These are phyloP conservation scores for Orychophragmus violaceus DNA, from an alignment of 345 rosid species.

Conservation along the genomic window DNA sequence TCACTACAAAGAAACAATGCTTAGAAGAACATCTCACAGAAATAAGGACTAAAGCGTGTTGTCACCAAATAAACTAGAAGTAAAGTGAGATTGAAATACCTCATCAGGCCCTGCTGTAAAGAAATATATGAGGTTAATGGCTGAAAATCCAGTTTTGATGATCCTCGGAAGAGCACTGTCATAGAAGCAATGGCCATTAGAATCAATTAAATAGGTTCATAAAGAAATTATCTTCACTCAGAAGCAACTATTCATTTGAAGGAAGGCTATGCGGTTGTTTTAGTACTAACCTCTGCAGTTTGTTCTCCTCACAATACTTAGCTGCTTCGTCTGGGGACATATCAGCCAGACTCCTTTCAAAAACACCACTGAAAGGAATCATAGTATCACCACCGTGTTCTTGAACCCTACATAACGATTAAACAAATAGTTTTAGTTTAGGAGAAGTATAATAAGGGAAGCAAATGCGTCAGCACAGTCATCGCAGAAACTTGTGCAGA, in stretches of 20 bases:
- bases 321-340: constrained; percentile 67
- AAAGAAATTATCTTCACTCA: background rate
- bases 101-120: constrained; percentile 99
- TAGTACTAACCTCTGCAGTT: constrained; percentile 76
- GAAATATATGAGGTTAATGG: constrained; percentile 94
- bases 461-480: background rate
- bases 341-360: constrained; percentile 83
- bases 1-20: background rate
- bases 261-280: background rate
- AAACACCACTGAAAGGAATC: constrained; percentile 84
- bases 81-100: constrained; percentile 40
- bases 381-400: constrained; percentile 90
- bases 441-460: background rate
- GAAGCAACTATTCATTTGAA: background rate
- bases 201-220: background rate
- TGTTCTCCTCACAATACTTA: constrained; percentile 92
- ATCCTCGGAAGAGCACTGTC: constrained; percentile 91
- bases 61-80: background rate
- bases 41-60: background rate
- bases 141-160: constrained; percentile 93
- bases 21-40: background rate
- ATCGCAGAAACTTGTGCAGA: too few species aligned
- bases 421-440: background rate
- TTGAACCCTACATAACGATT: constrained; percentile 66
- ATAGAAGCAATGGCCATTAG: constrained; percentile 3